Base-by-base conservation (phyloP, 2,329 filamentous ascomycete genomes). In the Gremmenia infestans region DNA sequence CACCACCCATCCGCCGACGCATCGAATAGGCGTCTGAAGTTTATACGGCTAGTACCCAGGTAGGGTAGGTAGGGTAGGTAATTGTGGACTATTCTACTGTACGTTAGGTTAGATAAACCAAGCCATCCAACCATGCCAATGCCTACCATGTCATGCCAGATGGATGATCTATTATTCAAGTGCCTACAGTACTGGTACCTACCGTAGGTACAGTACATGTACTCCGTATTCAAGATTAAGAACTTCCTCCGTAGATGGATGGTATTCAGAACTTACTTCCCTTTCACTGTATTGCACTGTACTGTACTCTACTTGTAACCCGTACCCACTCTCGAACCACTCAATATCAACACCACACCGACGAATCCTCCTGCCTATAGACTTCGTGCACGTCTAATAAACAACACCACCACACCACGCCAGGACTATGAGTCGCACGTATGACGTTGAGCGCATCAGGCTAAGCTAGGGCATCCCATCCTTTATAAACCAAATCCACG, bases 371-470 rank as follows among this genome's bases (percentile, higher is more conserved):
- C 19, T 4, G 4, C 36, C 22, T 23, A 48, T 43, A n/a, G 8
- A 15, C 36, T 23, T 6, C 28, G 8, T 32, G 8, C 28, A 32
- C 28, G 28, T 32, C 28, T 32, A 32, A 4, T 4, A 11, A 32
- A 19, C 23, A 25, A 43, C n/a, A n/a, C n/a, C 46, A 22, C 23
- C 23, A 49, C 15, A 36, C 37, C 39, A 53, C 50, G 46, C 54
- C 28, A 51, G 54, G 57, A 64, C 50, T 53, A 64, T 64, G 62
- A 63, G 57, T 59, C 53, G 50, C 53, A 58, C 60, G 58, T 48
- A 51, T 56, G 52, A 57, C 50, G 47, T 48, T 56, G 53, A 42
- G 53, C 56, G 43, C 53, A 60, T 57, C 48, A 52, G 55, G 45
- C 52, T 54, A 32, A 32, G 28, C 28, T 32, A 32, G 28, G 5